Conservation (phyloP, 768 basidiomycete species). For the Russula earlei region DNA sequence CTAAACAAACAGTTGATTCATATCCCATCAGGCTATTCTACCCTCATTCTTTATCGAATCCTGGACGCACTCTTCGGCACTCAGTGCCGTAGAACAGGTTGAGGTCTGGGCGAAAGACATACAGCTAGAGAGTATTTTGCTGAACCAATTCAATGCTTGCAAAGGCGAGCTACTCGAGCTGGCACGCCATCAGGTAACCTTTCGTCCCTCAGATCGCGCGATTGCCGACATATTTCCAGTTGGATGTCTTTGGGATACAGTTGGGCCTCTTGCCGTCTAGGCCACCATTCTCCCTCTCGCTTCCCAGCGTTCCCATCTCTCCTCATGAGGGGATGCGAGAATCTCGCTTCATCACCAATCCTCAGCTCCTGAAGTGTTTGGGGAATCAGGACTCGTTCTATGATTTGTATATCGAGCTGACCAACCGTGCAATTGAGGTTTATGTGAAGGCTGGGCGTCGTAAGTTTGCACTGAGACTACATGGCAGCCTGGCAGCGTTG, state of each 20-base stretch:
- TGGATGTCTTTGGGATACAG: slow-evolving; percentile 76
- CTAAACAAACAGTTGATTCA: neutral
- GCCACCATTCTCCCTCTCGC: slow-evolving; percentile 61
- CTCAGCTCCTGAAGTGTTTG: slow-evolving; percentile 52
- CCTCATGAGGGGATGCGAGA: slow-evolving; percentile 20
- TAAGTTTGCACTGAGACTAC: slow-evolving; percentile 78
- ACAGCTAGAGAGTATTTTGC: slow-evolving; percentile 37
- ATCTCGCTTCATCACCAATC: slow-evolving; percentile 41
- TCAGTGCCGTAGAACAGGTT: slow-evolving; percentile 74
- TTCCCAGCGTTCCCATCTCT: slow-evolving; percentile 22
- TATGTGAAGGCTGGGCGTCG: slow-evolving; percentile 77
- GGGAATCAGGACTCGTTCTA: slow-evolving; percentile 55
- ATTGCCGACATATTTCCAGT: slow-evolving; percentile 33
- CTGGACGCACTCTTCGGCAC: slow-evolving; percentile 87
- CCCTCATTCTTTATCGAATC: slow-evolving; percentile 76
- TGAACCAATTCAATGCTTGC: slow-evolving; percentile 54
- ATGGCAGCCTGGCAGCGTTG: slow-evolving; percentile 79
- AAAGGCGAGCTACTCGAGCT: slow-evolving; percentile 87
- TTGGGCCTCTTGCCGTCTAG: slow-evolving; percentile 58
- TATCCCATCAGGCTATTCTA: slow-evolving; percentile 35
- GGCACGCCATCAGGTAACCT: slow-evolving; percentile 64
- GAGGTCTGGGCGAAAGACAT: slow-evolving; percentile 55
- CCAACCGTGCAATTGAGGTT: slow-evolving; percentile 76
- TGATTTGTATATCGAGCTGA: slow-evolving; percentile 61
- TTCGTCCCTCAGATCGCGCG: neutral